Evolutionary conservation across 495 filamentous ascomycete genomes (phyloP).

Genomic region (Xylaria sp.): DNA sequence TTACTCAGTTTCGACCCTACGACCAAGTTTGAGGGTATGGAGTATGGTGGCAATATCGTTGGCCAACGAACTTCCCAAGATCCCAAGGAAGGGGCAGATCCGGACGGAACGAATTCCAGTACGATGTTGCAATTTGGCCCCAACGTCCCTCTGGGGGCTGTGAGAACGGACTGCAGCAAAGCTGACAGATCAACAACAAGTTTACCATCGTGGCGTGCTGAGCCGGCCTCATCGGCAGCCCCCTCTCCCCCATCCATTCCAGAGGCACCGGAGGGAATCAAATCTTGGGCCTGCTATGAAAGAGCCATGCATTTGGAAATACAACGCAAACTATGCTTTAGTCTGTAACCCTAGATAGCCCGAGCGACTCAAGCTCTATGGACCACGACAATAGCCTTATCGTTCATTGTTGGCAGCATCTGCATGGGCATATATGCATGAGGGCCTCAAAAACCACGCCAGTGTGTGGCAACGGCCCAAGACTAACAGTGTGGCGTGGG

Average conservation of each 20-base stretch:
- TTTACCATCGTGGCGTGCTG: slow-evolving; percentile 3
- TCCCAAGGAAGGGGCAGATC: not conserved
- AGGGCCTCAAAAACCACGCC: not conserved
- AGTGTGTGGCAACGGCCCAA: not conserved
- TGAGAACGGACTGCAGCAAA: slow-evolving; percentile 17
- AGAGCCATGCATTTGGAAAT: slow-evolving; percentile 36
- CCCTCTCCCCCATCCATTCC: slow-evolving; percentile 24
- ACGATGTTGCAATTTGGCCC: slow-evolving; percentile 7
- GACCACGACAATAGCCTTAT: not conserved
- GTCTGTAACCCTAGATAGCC: slow-evolving; percentile 22
- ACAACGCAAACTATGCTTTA: slow-evolving; percentile 31
- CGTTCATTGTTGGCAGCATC: not conserved
- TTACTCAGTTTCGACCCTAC: slow-evolving; percentile 70
- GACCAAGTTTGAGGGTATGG: slow-evolving; percentile 43
- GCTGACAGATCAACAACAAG: not conserved
- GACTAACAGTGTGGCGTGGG: not conserved
- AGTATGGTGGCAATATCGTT: slow-evolving; percentile 43
- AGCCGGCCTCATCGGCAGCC: not conserved
- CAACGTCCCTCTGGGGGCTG: slow-evolving; percentile 9
- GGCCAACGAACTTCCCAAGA: slow-evolving; percentile 26
- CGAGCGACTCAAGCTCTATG: not conserved
- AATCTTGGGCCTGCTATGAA: slow-evolving; percentile 33
- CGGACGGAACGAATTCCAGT: not conserved
- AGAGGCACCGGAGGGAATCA: slow-evolving; percentile 4
- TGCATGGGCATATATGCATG: not conserved